These are phyloP conservation scores for Nidula microcarpa DNA, from an alignment of 768 basidiomycete species.

Conservation along the genomic window DNA sequence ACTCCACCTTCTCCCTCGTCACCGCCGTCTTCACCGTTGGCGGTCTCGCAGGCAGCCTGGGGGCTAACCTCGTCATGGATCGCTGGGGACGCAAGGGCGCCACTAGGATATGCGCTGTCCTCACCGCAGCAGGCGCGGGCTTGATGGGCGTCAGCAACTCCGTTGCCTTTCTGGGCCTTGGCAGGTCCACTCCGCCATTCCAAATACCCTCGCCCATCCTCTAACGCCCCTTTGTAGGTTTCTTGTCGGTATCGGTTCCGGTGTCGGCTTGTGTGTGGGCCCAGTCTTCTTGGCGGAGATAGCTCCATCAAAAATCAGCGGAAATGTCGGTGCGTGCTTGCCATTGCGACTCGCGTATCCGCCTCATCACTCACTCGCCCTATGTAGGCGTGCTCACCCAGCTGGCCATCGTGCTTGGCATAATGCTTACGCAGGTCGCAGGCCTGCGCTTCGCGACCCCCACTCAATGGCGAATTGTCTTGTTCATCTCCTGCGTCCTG, in stretches of 20 bases:
- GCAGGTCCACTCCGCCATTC: slow-evolving; percentile 51
- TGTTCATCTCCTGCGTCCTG: slow-evolving; percentile 57
- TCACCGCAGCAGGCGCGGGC: slow-evolving; percentile 55
- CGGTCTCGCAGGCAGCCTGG: slow-evolving; percentile 74
- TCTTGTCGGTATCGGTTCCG: slow-evolving; percentile 67
- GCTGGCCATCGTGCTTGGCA: slow-evolving; percentile 78
- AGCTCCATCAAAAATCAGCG: slow-evolving; percentile 71
- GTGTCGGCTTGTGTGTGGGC: slow-evolving; percentile 72
- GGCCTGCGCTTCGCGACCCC: slow-evolving; percentile 73
- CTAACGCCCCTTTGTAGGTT: slow-evolving; percentile 32
- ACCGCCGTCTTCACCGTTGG: slow-evolving; percentile 88
- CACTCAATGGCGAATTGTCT: slow-evolving; percentile 66
- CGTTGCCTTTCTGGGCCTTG: slow-evolving; percentile 52
- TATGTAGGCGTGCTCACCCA: slow-evolving; percentile 73
- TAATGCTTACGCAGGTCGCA: slow-evolving; percentile 80
- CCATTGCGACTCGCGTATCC: neutral
- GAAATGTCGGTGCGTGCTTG: slow-evolving; percentile 62
- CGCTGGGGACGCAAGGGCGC: slow-evolving; percentile 69
- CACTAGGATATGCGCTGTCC: slow-evolving; percentile 50
- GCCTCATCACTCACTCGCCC: neutral
- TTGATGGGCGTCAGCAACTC: slow-evolving; percentile 67
- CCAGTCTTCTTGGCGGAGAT: slow-evolving; percentile 88
- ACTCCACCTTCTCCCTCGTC: slow-evolving; percentile 74
- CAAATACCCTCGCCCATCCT: too few species aligned
- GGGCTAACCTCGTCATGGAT: slow-evolving; percentile 68